Conservation (phyloP, 306 rosid species). For the Vicia sativa region DNA sequence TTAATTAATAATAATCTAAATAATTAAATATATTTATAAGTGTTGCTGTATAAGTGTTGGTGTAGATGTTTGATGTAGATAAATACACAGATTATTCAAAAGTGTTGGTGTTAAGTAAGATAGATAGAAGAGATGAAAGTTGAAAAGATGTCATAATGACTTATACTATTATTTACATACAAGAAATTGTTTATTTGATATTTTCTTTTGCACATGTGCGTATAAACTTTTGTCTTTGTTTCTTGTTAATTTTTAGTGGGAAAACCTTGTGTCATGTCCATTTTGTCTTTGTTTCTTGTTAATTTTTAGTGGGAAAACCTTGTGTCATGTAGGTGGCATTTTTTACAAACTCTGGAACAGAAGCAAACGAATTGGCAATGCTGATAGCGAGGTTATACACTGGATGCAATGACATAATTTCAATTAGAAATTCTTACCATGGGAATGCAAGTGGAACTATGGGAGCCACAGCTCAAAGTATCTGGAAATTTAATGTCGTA, state of each 20-base stretch:
- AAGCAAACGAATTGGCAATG: slow-evolving; percentile 91
- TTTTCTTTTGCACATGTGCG: neutral
- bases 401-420: slow-evolving; percentile 81
- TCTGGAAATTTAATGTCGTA: slow-evolving; percentile 78
- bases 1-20: too few relatives aligned
- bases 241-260: neutral
- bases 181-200: slow-evolving; percentile 1
- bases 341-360: slow-evolving; percentile 96
- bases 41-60: too few relatives aligned
- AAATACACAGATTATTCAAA: too few relatives aligned
- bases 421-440: slow-evolving; percentile 86
- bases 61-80: too few relatives aligned
- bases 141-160: too few relatives aligned
- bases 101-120: too few relatives aligned
- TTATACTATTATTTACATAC: neutral
- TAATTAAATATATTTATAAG: too few relatives aligned
- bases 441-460: slow-evolving; percentile 90
- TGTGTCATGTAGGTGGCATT: slow-evolving; percentile 86
- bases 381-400: slow-evolving; percentile 77
- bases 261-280: too few relatives aligned
- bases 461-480: slow-evolving; percentile 92
- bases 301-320: neutral
- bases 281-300: neutral
- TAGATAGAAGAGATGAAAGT: too few relatives aligned
- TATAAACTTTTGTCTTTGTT: neutral